These are phyloP conservation scores for Colletotrichum endophyticum DNA, from an alignment of 2,329 filamentous ascomycete species.

Conservation along the genomic window DNA sequence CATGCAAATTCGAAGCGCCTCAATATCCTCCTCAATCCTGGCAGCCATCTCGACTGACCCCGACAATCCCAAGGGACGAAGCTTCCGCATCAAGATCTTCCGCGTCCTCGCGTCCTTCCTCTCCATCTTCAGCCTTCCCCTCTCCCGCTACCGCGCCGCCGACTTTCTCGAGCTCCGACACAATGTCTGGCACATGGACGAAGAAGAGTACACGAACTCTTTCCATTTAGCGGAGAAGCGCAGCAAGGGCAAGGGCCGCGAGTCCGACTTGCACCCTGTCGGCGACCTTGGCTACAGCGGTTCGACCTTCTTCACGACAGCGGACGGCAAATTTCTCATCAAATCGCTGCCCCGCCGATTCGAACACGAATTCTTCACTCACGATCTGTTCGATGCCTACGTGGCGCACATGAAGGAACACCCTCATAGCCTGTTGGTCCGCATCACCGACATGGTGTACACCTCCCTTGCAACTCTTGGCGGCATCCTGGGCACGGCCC, in stretches of 20 bases:
- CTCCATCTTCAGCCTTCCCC: constrained; percentile 35
- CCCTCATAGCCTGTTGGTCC: constrained; percentile 67
- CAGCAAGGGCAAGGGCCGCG: constrained; percentile 34
- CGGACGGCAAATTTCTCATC: constrained; percentile 70
- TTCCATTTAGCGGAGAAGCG: constrained; percentile 32
- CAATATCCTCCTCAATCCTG: constrained; percentile 63
- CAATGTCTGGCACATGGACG: constrained; percentile 35
- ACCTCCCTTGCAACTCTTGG: constrained; percentile 62
- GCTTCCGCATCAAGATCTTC: not conserved
- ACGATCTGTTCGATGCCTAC: constrained; percentile 71
- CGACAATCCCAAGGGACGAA: not conserved
- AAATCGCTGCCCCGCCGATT: constrained; percentile 74
- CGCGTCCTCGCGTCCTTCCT: constrained; percentile 33
- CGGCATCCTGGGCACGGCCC: constrained; percentile 62
- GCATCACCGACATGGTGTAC: constrained; percentile 74
- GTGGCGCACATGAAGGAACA: constrained; percentile 65
- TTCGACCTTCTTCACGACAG: constrained; percentile 75
- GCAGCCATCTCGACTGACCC: constrained; percentile 57
- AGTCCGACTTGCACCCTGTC: constrained; percentile 54
- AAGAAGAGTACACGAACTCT: constrained; percentile 42
- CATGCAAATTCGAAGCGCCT: constrained; percentile 36
- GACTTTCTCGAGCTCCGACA: constrained; percentile 33
- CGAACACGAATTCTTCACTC: constrained; percentile 73
- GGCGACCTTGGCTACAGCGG: constrained; percentile 78
- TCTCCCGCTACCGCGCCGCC: constrained; percentile 29